A percentile compares a stretch with the other conserved stretches of the same genome.
Evolutionary conservation across 1,139 yeast genomes (phyloP).

Genomic region (Kodamaea alishanica): DNA sequence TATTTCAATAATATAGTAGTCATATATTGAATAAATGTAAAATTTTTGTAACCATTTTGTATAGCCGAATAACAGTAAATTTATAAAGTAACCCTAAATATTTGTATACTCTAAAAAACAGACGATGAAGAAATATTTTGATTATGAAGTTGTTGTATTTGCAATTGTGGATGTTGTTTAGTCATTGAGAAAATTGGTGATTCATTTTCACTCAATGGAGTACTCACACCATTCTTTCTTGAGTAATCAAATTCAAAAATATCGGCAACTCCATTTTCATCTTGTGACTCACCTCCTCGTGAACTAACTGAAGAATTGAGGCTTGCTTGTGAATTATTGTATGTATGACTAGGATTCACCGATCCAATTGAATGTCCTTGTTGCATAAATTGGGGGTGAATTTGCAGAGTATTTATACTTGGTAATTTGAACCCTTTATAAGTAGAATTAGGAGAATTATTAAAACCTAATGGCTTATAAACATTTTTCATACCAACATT

Average conservation of each 20-base stretch:
- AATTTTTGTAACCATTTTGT: no score
- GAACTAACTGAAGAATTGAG: conserved; percentile 24
- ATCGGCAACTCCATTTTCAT: conserved; percentile 21
- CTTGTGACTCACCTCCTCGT: conserved; percentile 19
- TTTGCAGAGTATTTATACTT: conserved; percentile 5
- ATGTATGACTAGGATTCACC: conserved; percentile 12
- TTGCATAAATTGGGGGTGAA: conserved; percentile 3
- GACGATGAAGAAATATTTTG: no score
- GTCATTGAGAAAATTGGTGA: conserved; percentile 21
- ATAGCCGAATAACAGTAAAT: no score
- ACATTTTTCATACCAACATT: conserved; percentile 3
- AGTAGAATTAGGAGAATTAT: conserved; percentile 7
- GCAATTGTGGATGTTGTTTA: conserved; percentile 1
- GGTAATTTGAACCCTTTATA: conserved; percentile 8
- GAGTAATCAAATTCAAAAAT: conserved; percentile 29
- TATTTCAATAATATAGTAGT: no score
- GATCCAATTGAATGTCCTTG: no score
- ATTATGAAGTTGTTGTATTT: no score
- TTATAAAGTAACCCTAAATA: no score
- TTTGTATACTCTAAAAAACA: no score
- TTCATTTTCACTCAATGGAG: conserved; percentile 36
- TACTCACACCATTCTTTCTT: conserved; percentile 24
- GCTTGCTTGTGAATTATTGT: conserved; percentile 30
- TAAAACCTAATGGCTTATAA: conserved; percentile 8
- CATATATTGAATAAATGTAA: no score